Base-by-base conservation (phyloP, 345 rosid genomes). In the Microthlaspi erraticum region DNA sequence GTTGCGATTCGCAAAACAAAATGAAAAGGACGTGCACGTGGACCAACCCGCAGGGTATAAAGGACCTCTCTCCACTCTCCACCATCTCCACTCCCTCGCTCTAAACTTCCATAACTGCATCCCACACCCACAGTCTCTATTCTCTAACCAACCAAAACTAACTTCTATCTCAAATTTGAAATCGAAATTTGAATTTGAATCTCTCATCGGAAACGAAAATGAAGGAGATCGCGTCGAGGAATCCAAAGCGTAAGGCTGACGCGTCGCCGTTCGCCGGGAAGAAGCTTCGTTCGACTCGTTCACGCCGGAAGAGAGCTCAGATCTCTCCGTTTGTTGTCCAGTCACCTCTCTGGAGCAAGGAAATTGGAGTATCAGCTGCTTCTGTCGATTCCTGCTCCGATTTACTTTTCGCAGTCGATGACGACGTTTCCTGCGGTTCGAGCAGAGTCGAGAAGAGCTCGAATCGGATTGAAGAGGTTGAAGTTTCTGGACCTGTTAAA, bases 251-350 rank as follows among this genome's bases (percentile, higher is more conserved):
- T n/a, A 70, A 68, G 79, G 65, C 65, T 17, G 79, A 69, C 51
- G 43, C 55, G 42, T 36, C 60, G 70, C 72, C 60, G 54, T 65
- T 43, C 70, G 49, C 74, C 39, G 69, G 67, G 71, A 83, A 73
- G 83, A 88, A 84, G 80, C 78, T 78, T 70, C 83, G 88, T 1
- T 84, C 93, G 48, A 81, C 77, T 66, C 83, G 70, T 33, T 77
- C 82, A 26, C 88, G 81, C 63, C 71, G 79, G 65, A 79, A 76
- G 61, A 84, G 85, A 53, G 66, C 78, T 20, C 78, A 76, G 41
- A 68, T 84, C 60, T 77, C 84, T 74, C 82, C 88, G 5, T 36
- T 77, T 37, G 23, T 66, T 9, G 17, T 66, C 42, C 46, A 64
- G 11, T 19, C 75, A 55, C 60, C 78, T 66, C 59, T 34, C 19